Base-by-base conservation (phyloP, 2,329 filamentous ascomycete genomes). In the Aschersonia sp. region DNA sequence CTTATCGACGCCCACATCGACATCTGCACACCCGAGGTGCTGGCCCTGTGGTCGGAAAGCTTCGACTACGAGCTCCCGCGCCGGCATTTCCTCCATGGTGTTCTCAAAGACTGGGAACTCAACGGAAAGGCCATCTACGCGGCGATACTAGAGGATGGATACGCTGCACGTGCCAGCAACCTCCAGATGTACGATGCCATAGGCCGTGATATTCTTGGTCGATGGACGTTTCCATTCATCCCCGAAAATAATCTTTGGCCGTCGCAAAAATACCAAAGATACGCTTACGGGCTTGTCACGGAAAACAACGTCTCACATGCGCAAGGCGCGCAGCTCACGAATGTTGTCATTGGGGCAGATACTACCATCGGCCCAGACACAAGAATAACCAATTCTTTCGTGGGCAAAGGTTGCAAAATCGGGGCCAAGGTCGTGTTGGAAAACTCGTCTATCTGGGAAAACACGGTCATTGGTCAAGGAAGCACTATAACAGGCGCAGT, bases 101-200 rank as follows among this genome's bases (percentile, higher is more conserved):
- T 97, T 1, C 70, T 98, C 47, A 96, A 96, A 68, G 92, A 98
- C 62, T 95, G 88, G 70, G 92, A 98, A 61, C 72, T 97, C 49
- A 97, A 97, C 63, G 89, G 89, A 50, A 95, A 97, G 69, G 89
- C 88, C n/a, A 87, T 98, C 47, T 89, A 96, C 62, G 84, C 88
- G 2, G 85, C 97, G 57, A 83, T 97, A 53, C 72, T 94, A 43
- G 77, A 80, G 38, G 78, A 89, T 46, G 80, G 87, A 50, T 98
- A 97, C 60, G 86, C 88, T 1, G 89, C 89, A 1, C 76, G 92
- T 53, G 89, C 88, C 9, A 83, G 79, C 60, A 94, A 89, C 59
- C 73, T 97, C 30, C 85, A 86, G 58, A 82, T 89, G 59, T 98
- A 97, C 67, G 88, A 95, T 58, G 79, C 89, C 31, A 80, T 98